These are phyloP conservation scores for Fragaria vesca DNA, from an alignment of 306 rosid species.

Conservation along the genomic window DNA sequence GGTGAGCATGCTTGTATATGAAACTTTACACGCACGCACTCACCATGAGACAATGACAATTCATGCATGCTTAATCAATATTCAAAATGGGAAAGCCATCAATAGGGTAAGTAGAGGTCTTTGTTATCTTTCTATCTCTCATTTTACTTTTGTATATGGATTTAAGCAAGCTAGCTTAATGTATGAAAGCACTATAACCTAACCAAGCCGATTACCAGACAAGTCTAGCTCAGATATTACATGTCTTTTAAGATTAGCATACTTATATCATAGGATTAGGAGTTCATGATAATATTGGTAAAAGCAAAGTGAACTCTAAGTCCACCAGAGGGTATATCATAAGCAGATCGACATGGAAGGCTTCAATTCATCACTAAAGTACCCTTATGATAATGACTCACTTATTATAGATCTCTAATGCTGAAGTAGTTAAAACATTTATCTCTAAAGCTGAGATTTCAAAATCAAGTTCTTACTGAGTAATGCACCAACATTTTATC, in stretches of 20 bases:
- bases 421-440: background rate
- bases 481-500: background rate
- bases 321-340: background rate
- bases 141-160: background rate
- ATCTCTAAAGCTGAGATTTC: background rate
- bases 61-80: background rate
- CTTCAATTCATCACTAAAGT: background rate
- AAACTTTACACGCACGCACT: background rate
- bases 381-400: background rate
- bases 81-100: background rate
- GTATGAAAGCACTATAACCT: background rate
- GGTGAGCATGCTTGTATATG: background rate
- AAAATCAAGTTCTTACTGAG: background rate
- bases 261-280: background rate
- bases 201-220: background rate
- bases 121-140: background rate
- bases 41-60: slow-evolving; percentile 14
- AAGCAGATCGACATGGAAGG: background rate
- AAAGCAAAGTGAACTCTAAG: background rate
- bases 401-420: background rate
- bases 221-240: background rate
- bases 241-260: slow-evolving; percentile 1
- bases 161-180: background rate
- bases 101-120: background rate
- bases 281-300: background rate